Conservation (phyloP, 2,329 filamentous ascomycete species). For the Colletotrichum lupini region DNA sequence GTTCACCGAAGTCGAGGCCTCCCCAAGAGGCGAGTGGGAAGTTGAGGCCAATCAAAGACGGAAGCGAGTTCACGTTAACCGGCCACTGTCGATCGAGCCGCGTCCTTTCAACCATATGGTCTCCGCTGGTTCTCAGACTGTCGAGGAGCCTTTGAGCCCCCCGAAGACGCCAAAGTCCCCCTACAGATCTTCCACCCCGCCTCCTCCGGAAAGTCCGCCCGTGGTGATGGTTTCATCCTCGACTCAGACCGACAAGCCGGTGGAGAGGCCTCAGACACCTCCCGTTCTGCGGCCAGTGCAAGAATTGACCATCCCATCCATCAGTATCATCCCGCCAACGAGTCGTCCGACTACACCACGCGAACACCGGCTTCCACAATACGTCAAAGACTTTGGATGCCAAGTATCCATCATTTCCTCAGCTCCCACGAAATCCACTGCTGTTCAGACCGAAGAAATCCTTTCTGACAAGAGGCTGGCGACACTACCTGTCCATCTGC, state of each 20-base stretch:
- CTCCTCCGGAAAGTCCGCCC: conserved; percentile 50
- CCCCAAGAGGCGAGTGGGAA: conserved; percentile 63
- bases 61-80: conserved; percentile 71
- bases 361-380: conserved; percentile 80
- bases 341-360: conserved; percentile 85
- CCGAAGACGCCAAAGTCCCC: conserved; percentile 72
- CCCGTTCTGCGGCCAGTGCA: conserved; percentile 34
- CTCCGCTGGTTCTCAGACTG: conserved; percentile 72
- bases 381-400: conserved; percentile 83
- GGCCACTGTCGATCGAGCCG: conserved; percentile 61
- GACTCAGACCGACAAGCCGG: conserved; percentile 68
- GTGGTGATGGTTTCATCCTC: conserved; percentile 62
- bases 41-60: conserved; percentile 76
- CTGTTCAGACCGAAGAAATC: conserved; percentile 90
- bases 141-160: conserved; percentile 71
- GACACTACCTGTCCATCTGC: conserved; percentile 80
- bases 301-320: conserved; percentile 77
- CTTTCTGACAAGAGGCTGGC: conserved; percentile 82
- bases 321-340: conserved; percentile 89
- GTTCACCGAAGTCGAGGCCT: conserved; percentile 55
- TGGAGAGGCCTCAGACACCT: conserved; percentile 36
- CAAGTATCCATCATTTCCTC: conserved; percentile 74
- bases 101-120: conserved; percentile 65
- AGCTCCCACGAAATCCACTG: conserved; percentile 63
- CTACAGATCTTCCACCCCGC: conserved; percentile 51